phyloP scores from a whole-genome alignment of 2,329 filamentous ascomycete genomes.

The Canariomyces notabilis region DNA sequence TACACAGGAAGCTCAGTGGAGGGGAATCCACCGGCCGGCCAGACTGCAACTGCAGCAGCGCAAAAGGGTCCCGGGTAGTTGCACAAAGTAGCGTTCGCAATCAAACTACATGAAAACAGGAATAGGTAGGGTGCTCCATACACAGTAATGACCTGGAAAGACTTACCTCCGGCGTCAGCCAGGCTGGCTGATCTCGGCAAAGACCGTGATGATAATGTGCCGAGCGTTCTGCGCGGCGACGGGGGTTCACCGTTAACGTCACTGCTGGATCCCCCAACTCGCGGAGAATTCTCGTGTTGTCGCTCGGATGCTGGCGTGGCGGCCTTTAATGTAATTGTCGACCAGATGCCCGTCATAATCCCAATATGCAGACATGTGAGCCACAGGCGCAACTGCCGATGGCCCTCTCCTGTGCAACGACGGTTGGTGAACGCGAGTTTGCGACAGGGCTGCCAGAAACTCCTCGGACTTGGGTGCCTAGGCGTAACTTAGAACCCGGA shows the following conservation, averaged over 20 bases:
- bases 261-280: not conserved
- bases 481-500: no score
- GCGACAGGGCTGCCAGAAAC: no score
- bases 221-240: not conserved
- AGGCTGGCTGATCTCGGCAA: constrained; percentile 18
- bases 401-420: no score
- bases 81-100: no score
- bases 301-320: constrained; percentile 4
- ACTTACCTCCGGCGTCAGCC: constrained; percentile 17
- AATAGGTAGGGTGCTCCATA: not conserved
- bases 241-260: constrained; percentile 2
- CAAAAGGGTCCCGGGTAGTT: no score
- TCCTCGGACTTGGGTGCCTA: no score
- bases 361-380: not conserved
- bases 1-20: no score
- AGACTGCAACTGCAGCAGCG: no score
- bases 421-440: no score
- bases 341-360: constrained; percentile 15
- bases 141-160: no score
- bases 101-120: not conserved
- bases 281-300: not conserved
- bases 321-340: constrained; percentile 14
- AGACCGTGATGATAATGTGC: constrained; percentile 7
- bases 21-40: no score
- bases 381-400: not conserved